Evolutionary conservation across 2,329 filamentous ascomycete species (phyloP).

Genomic region (Talaromyces piceae): DNA sequence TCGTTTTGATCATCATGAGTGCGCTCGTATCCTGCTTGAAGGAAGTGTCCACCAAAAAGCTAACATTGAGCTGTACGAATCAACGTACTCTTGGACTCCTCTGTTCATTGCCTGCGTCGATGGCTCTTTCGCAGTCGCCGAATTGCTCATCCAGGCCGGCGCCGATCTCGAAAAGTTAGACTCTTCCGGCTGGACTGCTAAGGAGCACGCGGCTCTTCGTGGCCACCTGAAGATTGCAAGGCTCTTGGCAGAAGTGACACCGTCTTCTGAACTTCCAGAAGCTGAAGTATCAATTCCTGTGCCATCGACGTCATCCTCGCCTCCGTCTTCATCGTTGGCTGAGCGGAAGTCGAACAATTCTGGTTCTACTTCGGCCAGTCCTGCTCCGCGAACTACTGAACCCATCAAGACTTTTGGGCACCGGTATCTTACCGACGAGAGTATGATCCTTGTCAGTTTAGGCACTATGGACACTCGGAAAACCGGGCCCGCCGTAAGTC

Average conservation of each 20-base stretch:
- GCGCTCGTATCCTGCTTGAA: constrained; percentile 66
- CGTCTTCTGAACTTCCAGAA: constrained; percentile 28
- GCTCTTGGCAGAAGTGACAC: constrained; percentile 55
- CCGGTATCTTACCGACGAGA: constrained; percentile 81
- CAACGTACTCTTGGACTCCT: constrained; percentile 89
- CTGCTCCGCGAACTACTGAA: constrained; percentile 38
- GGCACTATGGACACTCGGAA: constrained; percentile 94
- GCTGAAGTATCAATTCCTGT: constrained; percentile 25
- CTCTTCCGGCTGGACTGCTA: constrained; percentile 87
- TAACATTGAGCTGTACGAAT: constrained; percentile 69
- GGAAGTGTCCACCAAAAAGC: constrained; percentile 64
- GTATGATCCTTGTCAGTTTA: constrained; percentile 83
- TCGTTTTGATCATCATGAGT: constrained; percentile 75
- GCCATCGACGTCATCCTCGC: constrained; percentile 29
- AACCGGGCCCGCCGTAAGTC: constrained; percentile 66
- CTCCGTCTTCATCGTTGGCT: constrained; percentile 31
- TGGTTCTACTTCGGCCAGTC: constrained; percentile 32
- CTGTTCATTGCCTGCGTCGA: constrained; percentile 89
- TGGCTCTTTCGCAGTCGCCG: constrained; percentile 66
- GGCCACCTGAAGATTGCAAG: constrained; percentile 78
- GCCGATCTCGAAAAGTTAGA: constrained; percentile 69
- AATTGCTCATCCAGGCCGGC: constrained; percentile 69
- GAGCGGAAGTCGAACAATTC: constrained; percentile 36
- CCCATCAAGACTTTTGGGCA: constrained; percentile 94
- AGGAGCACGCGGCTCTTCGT: constrained; percentile 83